Percentiles rank a stretch among this genome's conserved stretches.
These are phyloP conservation scores for Gloeophyllum trabeum DNA, from an alignment of 768 basidiomycete genomes.

Conservation along the genomic window DNA sequence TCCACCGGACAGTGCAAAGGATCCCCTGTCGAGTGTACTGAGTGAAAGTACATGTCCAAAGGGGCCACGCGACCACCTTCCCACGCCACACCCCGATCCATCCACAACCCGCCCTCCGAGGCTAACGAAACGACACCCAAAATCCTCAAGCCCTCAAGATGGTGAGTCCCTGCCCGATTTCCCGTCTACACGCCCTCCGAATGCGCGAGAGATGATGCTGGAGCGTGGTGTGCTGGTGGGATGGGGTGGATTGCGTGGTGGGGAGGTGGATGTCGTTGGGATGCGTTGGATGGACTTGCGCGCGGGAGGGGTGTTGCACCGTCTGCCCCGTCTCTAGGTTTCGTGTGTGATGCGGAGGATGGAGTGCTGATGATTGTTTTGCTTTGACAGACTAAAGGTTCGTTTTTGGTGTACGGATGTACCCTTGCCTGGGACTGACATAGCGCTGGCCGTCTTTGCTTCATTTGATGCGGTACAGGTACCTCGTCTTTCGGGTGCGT, in stretches of 20 bases:
- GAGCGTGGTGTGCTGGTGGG: slow-evolving; percentile 11
- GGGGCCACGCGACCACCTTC: no score
- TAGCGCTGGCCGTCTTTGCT: slow-evolving; percentile 2
- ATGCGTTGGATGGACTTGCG: background rate
- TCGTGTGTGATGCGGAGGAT: slow-evolving; percentile 8
- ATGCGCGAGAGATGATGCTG: slow-evolving; percentile 2
- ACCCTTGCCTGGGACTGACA: slow-evolving; percentile 8
- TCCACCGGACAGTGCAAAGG: no score
- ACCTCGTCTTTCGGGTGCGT: slow-evolving; percentile 94
- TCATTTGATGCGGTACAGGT: slow-evolving; percentile 39
- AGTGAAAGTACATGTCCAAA: no score
- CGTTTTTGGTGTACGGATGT: slow-evolving; percentile 18
- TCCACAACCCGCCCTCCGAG: no score
- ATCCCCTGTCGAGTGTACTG: no score
- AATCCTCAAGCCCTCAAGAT: slow-evolving; percentile 27
- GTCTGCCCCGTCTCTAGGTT: no score
- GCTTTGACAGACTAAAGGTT: slow-evolving; percentile 75
- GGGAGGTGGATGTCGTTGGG: background rate
- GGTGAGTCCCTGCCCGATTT: slow-evolving; percentile 26
- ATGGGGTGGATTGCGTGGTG: slow-evolving; percentile 9
- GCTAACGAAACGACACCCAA: no score
- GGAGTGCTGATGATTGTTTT: slow-evolving; percentile 10
- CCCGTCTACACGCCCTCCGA: slow-evolving; percentile 3
- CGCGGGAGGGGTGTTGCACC: background rate
- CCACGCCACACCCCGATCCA: no score